A percentile compares a stretch with the other conserved stretches of the same genome.
phyloP scores from a whole-genome alignment of 1,284 basidiomycete genomes.

The Grifola frondosa region DNA sequence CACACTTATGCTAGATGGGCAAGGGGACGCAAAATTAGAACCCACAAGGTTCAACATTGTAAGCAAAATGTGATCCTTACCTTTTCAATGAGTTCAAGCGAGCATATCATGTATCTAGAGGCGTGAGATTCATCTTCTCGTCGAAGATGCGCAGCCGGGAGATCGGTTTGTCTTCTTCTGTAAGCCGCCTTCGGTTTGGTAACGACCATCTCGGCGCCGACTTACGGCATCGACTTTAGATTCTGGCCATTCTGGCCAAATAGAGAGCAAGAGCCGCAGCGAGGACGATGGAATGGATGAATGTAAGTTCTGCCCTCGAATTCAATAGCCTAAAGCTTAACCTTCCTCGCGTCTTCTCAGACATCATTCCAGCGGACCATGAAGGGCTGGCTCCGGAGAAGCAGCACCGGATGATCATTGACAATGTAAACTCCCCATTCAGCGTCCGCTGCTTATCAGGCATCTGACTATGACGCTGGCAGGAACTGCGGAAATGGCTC shows the following conservation, averaged over 20 bases:
- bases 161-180: conserved; percentile 44
- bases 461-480: background rate
- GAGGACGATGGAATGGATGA: conserved; percentile 23
- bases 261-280: conserved; percentile 4
- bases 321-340: background rate
- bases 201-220: background rate
- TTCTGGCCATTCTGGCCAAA: conserved; percentile 18
- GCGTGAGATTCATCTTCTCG: conserved; percentile 31
- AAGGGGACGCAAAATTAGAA: background rate
- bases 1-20: conserved; percentile 10
- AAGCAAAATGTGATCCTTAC: background rate
- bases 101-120: conserved; percentile 21
- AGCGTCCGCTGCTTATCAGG: background rate
- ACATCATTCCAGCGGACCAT: conserved; percentile 16
- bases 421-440: conserved; percentile 32
- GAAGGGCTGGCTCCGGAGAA: conserved; percentile 11
- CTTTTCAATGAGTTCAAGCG: background rate
- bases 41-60: conserved; percentile 13
- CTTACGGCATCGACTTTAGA: background rate
- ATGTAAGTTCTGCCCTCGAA: conserved; percentile 8
- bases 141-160: conserved; percentile 27
- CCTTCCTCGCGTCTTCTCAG: conserved; percentile 2
- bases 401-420: conserved; percentile 20
- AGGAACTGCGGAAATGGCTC: conserved; percentile 39
- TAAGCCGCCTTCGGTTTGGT: conserved; percentile 10